Percentiles rank a stretch among this genome's conserved stretches.
These are phyloP conservation scores for Hymenoscyphus infarciens DNA, from an alignment of 2,329 filamentous ascomycete genomes.

Conservation along the genomic window DNA sequence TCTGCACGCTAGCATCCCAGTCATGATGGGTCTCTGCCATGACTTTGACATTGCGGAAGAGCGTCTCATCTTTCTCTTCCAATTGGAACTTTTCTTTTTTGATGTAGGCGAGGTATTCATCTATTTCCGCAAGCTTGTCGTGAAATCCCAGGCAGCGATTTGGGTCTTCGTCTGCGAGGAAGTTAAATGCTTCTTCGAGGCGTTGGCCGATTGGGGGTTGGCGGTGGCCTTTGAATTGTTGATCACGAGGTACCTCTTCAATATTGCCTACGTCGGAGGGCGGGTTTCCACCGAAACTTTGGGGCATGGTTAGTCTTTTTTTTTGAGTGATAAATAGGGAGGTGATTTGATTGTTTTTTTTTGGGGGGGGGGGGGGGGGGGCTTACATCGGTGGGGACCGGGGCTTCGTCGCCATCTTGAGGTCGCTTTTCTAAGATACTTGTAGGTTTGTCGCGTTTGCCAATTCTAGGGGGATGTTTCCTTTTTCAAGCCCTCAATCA, in stretches of 20 bases:
- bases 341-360: background rate
- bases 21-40: slow-evolving; percentile 27
- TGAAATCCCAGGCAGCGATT: slow-evolving; percentile 42
- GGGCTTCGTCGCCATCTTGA: background rate
- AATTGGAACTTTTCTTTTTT: slow-evolving; percentile 15
- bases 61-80: background rate
- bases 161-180: slow-evolving; percentile 47
- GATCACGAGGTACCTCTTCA: background rate
- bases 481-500: background rate
- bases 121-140: slow-evolving; percentile 34
- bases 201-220: slow-evolving; percentile 37
- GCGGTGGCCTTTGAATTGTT: slow-evolving; percentile 25
- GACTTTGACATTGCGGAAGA: slow-evolving; percentile 24
- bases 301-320: background rate
- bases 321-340: background rate
- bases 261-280: background rate
- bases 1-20: slow-evolving; percentile 18
- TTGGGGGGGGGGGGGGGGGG: too few species aligned
- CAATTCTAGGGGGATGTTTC: too few species aligned
- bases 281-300: background rate
- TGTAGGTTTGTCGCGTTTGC: background rate
- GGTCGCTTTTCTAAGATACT: background rate
- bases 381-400: background rate
- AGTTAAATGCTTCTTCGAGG: slow-evolving; percentile 39
- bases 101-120: slow-evolving; percentile 26